A percentile compares a stretch with the other conserved stretches of the same genome.
Evolutionary conservation across 2,329 filamentous ascomycete species (phyloP).

Genomic region (Venturia nashicola): DNA sequence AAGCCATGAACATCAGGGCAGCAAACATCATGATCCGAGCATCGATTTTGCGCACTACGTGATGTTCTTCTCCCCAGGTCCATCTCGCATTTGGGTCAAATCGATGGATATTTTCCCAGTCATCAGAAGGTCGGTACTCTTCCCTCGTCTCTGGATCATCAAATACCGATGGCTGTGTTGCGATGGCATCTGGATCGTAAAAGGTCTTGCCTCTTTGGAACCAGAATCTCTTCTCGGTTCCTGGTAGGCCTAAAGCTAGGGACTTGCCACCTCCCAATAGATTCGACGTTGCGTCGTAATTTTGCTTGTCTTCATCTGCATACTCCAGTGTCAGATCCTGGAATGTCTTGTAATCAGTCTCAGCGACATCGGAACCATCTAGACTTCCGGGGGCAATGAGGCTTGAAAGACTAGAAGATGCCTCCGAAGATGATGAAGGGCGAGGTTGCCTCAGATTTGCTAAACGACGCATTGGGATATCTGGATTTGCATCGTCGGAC

Average conservation of each 20-base stretch:
- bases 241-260: not conserved
- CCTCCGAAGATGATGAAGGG: not conserved
- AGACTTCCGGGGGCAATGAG: not conserved
- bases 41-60: conserved; percentile 21
- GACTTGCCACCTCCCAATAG: not conserved
- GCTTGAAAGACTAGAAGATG: not conserved
- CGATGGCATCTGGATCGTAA: conserved; percentile 12
- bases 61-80: conserved; percentile 12
- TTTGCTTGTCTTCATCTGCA: not conserved
- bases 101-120: conserved; percentile 2
- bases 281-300: not conserved
- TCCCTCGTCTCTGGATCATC: conserved; percentile 13
- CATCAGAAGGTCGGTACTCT: conserved; percentile 11
- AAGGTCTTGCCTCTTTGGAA: conserved; percentile 15
- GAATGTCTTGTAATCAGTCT: not conserved
- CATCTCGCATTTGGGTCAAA: conserved; percentile 1
- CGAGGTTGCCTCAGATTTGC: not conserved
- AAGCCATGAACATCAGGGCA: conserved; percentile 38
- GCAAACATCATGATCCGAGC: conserved; percentile 22
- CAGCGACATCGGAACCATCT: not conserved
- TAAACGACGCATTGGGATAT: not conserved
- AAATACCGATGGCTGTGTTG: conserved; percentile 13
- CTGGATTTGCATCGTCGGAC: not conserved
- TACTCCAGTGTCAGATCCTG: not conserved
- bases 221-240: conserved; percentile 14